Evolutionary conservation across 1,284 basidiomycete species (phyloP).

Genomic region (Neonothopanus nambi): DNA sequence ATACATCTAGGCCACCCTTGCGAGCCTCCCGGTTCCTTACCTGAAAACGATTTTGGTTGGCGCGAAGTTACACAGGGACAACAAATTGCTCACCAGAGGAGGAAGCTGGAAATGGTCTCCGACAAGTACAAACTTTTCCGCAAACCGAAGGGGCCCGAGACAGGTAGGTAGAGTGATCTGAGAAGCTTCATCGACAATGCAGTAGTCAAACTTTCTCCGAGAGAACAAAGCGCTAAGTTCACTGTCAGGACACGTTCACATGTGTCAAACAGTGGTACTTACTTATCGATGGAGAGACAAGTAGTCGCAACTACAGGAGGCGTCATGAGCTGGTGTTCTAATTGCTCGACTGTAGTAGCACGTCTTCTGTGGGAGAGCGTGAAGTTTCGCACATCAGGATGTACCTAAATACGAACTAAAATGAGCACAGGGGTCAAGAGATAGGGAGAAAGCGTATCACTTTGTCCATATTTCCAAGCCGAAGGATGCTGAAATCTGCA

Average conservation of each 20-base stretch:
- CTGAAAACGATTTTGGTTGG: constrained; percentile 37
- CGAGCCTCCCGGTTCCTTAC: constrained; percentile 82
- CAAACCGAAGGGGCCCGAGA: constrained; percentile 88
- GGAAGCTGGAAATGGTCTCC: constrained; percentile 98
- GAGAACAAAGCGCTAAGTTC: constrained; percentile 65
- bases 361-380: constrained; percentile 60
- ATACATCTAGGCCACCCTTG: constrained; percentile 85
- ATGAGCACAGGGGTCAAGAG: background rate
- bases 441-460: constrained; percentile 42
- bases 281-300: constrained; percentile 93
- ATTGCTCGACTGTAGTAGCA: constrained; percentile 69
- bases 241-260: constrained; percentile 5
- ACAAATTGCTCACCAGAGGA: constrained; percentile 65
- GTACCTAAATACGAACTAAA: constrained; percentile 52
- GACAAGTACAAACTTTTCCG: constrained; percentile 90
- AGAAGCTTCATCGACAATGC: constrained; percentile 97
- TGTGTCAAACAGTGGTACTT: constrained; percentile 31
- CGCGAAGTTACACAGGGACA: background rate
- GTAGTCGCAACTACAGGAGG: constrained; percentile 97
- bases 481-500: constrained; percentile 72
- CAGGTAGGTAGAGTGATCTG: constrained; percentile 97
- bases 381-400: constrained; percentile 74
- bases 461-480: constrained; percentile 92
- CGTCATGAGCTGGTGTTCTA: constrained; percentile 78
- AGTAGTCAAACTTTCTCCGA: constrained; percentile 89